These are phyloP conservation scores for Mitragyna speciosa DNA, from an alignment of 257 asterid genomes.

Conservation along the genomic window DNA sequence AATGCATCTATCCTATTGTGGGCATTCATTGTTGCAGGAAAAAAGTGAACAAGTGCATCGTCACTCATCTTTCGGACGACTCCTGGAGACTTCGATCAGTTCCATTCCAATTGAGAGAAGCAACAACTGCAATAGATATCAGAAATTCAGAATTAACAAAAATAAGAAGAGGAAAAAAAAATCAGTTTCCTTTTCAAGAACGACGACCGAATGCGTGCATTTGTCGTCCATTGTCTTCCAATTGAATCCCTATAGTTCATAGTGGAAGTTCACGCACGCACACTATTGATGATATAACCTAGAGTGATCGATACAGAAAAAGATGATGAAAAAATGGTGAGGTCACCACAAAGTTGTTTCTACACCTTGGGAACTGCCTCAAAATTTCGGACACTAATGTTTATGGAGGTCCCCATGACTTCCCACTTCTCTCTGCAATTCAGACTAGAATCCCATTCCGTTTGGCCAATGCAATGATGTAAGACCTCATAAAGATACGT, in stretches of 20 bases:
- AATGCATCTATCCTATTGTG: neutral
- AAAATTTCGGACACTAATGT: neutral
- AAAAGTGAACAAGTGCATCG: neutral
- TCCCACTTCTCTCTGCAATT: neutral
- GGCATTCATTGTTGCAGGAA: neutral
- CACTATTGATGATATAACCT: neutral
- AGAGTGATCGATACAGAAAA: neutral
- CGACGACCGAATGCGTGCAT: neutral
- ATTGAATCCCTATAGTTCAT: neutral
- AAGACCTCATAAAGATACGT: too few species aligned
- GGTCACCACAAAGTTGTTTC: neutral
- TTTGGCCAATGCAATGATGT: neutral
- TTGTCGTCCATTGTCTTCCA: constrained; percentile 5
- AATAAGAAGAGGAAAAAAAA: neutral
- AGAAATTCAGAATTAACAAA: neutral
- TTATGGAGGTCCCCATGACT: neutral
- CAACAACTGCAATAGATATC: neutral
- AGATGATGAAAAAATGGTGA: neutral
- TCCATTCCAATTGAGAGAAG: neutral
- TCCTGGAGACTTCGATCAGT: neutral
- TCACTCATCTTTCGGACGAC: neutral
- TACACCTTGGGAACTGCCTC: constrained; percentile 15
- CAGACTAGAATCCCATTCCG: neutral
- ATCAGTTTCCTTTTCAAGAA: neutral
- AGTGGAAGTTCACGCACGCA: constrained; percentile 14